A percentile compares a stretch with the other conserved stretches of the same genome.
These are phyloP conservation scores for Kwoniella dendrophila DNA, from an alignment of 768 basidiomycete genomes.

Conservation along the genomic window DNA sequence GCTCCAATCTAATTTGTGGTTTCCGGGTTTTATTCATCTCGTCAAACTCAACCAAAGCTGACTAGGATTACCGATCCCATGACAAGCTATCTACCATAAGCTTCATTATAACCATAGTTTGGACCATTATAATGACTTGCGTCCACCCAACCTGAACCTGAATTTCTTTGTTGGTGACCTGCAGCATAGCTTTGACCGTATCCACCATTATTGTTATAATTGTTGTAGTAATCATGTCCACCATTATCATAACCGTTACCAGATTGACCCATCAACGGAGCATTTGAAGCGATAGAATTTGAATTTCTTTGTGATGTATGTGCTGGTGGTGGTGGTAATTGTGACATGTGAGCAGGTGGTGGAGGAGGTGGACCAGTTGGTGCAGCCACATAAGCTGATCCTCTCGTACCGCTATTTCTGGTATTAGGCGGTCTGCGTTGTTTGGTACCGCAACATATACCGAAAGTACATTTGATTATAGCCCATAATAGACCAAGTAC, in stretches of 20 bases:
- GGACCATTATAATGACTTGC: constrained; percentile 16
- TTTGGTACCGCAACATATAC: constrained; percentile 25
- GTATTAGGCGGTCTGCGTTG: constrained; percentile 7
- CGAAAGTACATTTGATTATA: constrained; percentile 38
- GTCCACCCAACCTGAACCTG: constrained; percentile 20
- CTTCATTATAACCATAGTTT: constrained; percentile 23
- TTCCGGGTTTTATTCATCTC: too few relatives aligned
- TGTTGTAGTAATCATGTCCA: not conserved
- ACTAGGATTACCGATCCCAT: too few relatives aligned
- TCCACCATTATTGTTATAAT: not conserved
- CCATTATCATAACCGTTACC: constrained; percentile 4
- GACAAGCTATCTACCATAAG: constrained; percentile 24
- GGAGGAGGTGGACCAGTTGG: constrained; percentile 19
- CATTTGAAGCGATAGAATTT: constrained; percentile 20
- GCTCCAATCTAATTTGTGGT: too few relatives aligned
- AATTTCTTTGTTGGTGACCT: constrained; percentile 7
- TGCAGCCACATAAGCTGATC: constrained; percentile 10
- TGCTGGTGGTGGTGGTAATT: constrained; percentile 18
- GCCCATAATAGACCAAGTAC: constrained; percentile 41
- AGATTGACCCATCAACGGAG: constrained; percentile 29
- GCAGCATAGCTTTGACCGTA: constrained; percentile 16
- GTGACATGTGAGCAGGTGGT: constrained; percentile 20
- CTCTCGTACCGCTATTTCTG: constrained; percentile 2
- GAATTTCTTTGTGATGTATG: constrained; percentile 24
- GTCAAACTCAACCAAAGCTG: too few relatives aligned